A percentile compares a stretch with the other conserved stretches of the same genome.
Conservation (phyloP, 2,329 filamentous ascomycete genomes). For the Pestalotiopsis sp. region DNA sequence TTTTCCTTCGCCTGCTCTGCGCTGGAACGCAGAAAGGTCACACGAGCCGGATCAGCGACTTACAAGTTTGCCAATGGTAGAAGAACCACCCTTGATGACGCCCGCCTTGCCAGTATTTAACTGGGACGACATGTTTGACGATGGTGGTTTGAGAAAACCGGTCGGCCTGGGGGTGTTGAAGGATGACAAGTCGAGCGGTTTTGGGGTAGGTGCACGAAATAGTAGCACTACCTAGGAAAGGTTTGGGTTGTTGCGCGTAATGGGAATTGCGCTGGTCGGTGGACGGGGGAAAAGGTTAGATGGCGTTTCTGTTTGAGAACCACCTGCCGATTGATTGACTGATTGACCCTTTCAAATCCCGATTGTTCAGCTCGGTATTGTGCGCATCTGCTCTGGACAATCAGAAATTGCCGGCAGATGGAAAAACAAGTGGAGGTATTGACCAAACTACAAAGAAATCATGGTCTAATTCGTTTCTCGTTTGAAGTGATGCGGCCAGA, state of each 20-base stretch:
- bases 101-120: slow-evolving; percentile 56
- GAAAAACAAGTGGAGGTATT: neutral
- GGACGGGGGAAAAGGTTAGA: neutral
- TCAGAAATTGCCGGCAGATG: neutral
- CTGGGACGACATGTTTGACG: slow-evolving; percentile 13
- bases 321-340: neutral
- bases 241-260: slow-evolving; percentile 2
- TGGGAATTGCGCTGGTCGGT: neutral
- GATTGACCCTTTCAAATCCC: neutral
- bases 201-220: slow-evolving; percentile 2
- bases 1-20: neutral
- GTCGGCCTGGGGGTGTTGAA: slow-evolving; percentile 8
- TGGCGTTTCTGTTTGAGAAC: neutral
- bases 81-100: slow-evolving; percentile 56
- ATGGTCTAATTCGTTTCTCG: neutral
- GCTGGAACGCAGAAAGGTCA: neutral
- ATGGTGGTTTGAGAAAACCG: slow-evolving; percentile 2
- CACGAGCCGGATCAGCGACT: slow-evolving; percentile 29
- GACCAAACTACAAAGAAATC: neutral
- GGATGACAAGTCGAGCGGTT: slow-evolving; percentile 7
- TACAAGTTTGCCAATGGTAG: slow-evolving; percentile 62
- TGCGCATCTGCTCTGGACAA: neutral
- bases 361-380: neutral
- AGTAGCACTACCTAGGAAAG: neutral
- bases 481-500: neutral